Base-by-base conservation (phyloP, 2,329 filamentous ascomycete genomes). In the Fusarium nelsonii region DNA sequence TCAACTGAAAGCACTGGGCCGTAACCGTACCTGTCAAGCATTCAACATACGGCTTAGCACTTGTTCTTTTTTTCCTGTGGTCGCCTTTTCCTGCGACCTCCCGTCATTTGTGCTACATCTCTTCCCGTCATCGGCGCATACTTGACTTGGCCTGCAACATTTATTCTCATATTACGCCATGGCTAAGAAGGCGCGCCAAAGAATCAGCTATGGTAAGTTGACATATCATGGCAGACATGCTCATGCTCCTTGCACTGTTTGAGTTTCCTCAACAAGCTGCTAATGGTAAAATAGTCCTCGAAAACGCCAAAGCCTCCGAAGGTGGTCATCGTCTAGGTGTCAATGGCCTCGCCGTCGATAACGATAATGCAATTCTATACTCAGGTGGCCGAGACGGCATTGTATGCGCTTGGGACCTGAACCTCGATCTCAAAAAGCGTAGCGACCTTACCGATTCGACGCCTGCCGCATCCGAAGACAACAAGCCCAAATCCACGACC, bases 381-480 rank as follows among this genome's bases (percentile, higher is more conserved):
- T 97, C 96, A 45, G 96, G 93, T 71, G 96, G 96, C 63, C 91
- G 96, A 77, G 96, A 99, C 81, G 96, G 96, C 73, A 92, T 96
- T 51, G 91, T 99, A 72, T 99, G 96, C 82, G 93, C 95, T 65
- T 99, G 96, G 96, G 91, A 98, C 79, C 84, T 97, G 54, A 88
- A 93, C 75, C 88, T 92, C 75, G 87, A 93, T 77, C 84, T 92
- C 68, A 82, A 82, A 49, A 71, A 70, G 57, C 69, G 63, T 57
- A 69, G 70, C 62, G 70, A 74, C 52, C 60, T 70, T 56, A 59
- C 72, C 65, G 59, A 75, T 68, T 65, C 78, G 75, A 58, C 69
- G 59, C 67, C 78, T 65, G 65, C 78, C 52, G 63, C 16, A 51
- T 74, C 71, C 54, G 51, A 74, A 65, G 56, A 68, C 44, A 72